Conservation (phyloP, 2,329 filamentous ascomycete genomes). For the Pezicula carpinea region DNA sequence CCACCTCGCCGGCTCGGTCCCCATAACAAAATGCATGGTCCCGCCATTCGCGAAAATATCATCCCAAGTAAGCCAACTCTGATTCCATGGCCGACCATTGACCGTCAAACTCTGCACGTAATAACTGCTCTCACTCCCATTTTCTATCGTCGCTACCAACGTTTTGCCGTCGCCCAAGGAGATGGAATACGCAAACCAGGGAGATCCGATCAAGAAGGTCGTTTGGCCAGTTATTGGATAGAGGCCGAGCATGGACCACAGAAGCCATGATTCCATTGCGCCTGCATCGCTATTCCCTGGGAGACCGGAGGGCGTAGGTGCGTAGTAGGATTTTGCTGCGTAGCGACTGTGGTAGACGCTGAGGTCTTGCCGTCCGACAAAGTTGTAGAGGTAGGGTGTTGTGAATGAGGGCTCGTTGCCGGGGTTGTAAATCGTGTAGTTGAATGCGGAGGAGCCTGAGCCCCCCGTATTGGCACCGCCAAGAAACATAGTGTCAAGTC, state of each 20-base stretch:
- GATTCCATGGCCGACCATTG: slow-evolving; percentile 58
- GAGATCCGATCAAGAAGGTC: slow-evolving; percentile 60
- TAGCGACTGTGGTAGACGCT: slow-evolving; percentile 53
- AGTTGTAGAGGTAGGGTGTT: slow-evolving; percentile 66
- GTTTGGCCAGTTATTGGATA: slow-evolving; percentile 66
- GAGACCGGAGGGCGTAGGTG: slow-evolving; percentile 47
- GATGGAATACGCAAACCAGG: slow-evolving; percentile 56
- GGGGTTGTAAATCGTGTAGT: slow-evolving; percentile 57
- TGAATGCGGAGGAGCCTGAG: slow-evolving; percentile 32
- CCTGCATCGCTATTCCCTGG: slow-evolving; percentile 70
- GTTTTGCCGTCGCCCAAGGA: slow-evolving; percentile 49
- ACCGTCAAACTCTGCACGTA: slow-evolving; percentile 64
- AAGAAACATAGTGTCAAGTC: slow-evolving; percentile 47
- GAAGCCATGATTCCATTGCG: slow-evolving; percentile 66
- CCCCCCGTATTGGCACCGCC: slow-evolving; percentile 37
- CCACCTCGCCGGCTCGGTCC: slow-evolving; percentile 48
- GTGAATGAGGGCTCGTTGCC: slow-evolving; percentile 43
- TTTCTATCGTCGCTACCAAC: slow-evolving; percentile 48
- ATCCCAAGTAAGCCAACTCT: slow-evolving; percentile 61
- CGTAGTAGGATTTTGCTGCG: slow-evolving; percentile 57
- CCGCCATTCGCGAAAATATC: slow-evolving; percentile 63
- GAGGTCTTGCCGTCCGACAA: slow-evolving; percentile 56
- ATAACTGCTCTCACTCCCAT: slow-evolving; percentile 38
- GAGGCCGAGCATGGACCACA: slow-evolving; percentile 66
- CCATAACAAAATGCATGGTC: slow-evolving; percentile 60